phyloP scores from a whole-genome alignment of 31 red algal genomes.

The Porphyra umbilicalis region DNA sequence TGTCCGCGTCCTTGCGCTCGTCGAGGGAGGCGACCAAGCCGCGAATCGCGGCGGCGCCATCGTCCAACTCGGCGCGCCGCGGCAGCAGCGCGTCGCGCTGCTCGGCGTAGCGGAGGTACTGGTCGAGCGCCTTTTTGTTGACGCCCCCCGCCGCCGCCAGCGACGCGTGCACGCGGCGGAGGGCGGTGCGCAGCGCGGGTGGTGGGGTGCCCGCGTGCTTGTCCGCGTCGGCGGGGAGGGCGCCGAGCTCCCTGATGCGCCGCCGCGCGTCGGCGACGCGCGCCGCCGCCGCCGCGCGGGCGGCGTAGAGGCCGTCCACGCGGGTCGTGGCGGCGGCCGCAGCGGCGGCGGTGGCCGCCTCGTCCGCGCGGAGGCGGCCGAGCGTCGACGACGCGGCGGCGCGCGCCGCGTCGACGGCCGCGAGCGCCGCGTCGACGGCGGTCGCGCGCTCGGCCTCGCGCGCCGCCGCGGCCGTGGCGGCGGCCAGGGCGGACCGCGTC shows the following conservation, averaged over 20 bases:
- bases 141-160: constrained; percentile 79
- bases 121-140: constrained; percentile 97
- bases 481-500: background rate
- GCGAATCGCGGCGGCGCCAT: constrained; percentile 62
- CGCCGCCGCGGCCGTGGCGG: background rate
- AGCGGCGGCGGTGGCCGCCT: background rate
- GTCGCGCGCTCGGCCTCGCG: background rate
- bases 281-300: background rate
- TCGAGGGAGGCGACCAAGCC: constrained; percentile 83
- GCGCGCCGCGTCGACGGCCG: background rate
- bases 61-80: constrained; percentile 65
- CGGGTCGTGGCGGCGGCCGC: background rate
- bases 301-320: background rate
- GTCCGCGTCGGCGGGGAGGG: constrained; percentile 78
- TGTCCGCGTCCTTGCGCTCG: constrained; percentile 77
- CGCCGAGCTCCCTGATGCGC: constrained; percentile 76
- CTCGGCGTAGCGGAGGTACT: constrained; percentile 80
- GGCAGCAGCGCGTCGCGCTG: constrained; percentile 63
- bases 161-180: constrained; percentile 45
- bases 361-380: background rate
- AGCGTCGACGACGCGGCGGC: background rate
- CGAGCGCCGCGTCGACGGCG: background rate
- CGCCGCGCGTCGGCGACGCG: constrained; percentile 38
- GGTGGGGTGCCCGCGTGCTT: constrained; percentile 40
- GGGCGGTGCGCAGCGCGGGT: constrained; percentile 44